Base-by-base conservation (phyloP, 2,329 filamentous ascomycete genomes). In the Penicillium crustosum region DNA sequence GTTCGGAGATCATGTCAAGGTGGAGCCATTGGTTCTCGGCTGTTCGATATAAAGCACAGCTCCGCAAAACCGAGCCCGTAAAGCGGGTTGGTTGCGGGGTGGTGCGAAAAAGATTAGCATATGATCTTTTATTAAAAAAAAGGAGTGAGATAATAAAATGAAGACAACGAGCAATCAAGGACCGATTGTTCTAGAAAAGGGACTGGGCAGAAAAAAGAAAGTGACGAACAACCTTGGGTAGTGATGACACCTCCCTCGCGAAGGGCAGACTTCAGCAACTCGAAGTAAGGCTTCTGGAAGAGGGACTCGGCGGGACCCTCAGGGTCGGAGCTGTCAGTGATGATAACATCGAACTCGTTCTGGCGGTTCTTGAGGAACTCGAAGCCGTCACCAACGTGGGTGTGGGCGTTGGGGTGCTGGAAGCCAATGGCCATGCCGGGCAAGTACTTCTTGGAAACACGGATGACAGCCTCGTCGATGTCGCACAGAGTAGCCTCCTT, bases 1-100 rank as follows among this genome's bases (percentile, higher is more conserved):
- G 89, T 81, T 93, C 86, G 76, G 88, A 86, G 80, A 99, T 99
- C 71, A 99, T 87, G 60, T 89, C 84, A 70, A 99, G 86, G 82
- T 99, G 94, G 61, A 99, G 89, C 94, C 94, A 99, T 82, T 96
- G 93, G 87, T 96, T 99, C 85, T 99, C 94, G 71, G 93, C 94
- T 97, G 62, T 57, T 61, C 45, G 23, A 36, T 23, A 45, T 31
- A 65, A 70, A 61, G 68, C 68, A 66, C 66, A 64, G 58, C 39
- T 61, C 62, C 65, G 64, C 68, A 65, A 69, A 68, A 69, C 68
- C 68, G 65, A 67, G 66, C 71, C 67, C 60, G 55, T 50, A 55
- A 61, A 62, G 55, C 56, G 68, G 61, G 63, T 66, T 68, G 66
- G 69, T 69, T 68, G 70, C 70, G 69, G 65, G 63, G 62, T 65